phyloP scores from a whole-genome alignment of 768 basidiomycete species.

The Erythrobasidium yunnanense region DNA sequence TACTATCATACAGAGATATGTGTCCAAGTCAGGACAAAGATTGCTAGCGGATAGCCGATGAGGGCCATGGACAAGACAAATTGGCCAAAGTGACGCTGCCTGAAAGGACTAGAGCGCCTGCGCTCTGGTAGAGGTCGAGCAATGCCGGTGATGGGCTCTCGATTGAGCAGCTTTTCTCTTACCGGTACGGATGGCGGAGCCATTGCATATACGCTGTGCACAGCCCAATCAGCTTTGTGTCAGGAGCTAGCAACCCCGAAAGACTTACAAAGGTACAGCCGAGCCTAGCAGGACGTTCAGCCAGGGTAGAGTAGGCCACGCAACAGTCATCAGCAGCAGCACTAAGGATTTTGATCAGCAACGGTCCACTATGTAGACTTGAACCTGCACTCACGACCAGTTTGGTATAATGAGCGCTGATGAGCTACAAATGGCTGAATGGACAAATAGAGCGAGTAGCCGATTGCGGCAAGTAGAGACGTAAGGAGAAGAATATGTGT shows the following conservation, averaged over 20 bases:
- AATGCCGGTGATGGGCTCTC: slow-evolving; percentile 27
- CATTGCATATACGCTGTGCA: slow-evolving; percentile 13
- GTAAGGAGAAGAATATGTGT: slow-evolving; percentile 17
- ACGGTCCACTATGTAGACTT: no score
- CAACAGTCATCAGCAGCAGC: slow-evolving; percentile 27
- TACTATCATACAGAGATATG: not conserved
- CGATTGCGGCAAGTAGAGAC: slow-evolving; percentile 9
- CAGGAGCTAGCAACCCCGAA: not conserved
- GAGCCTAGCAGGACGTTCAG: slow-evolving; percentile 10
- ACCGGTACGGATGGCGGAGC: slow-evolving; percentile 24
- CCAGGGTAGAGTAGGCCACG: slow-evolving; percentile 27
- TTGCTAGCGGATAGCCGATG: slow-evolving; percentile 1
- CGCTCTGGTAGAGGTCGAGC: slow-evolving; percentile 1
- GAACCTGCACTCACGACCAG: slow-evolving; percentile 4
- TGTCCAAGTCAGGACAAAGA: not conserved
- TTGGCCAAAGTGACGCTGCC: not conserved
- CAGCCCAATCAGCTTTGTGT: not conserved
- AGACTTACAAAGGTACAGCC: slow-evolving; percentile 11
- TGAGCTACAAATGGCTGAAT: not conserved
- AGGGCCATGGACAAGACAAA: not conserved
- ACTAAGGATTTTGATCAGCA: slow-evolving; percentile 12
- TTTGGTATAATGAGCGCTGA: slow-evolving; percentile 15
- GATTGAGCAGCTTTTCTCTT: slow-evolving; percentile 21
- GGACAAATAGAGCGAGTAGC: slow-evolving; percentile 7
- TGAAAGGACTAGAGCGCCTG: slow-evolving; percentile 8